Base-by-base conservation (phyloP, 495 filamentous ascomycete species). In the Penicillium parvum region DNA sequence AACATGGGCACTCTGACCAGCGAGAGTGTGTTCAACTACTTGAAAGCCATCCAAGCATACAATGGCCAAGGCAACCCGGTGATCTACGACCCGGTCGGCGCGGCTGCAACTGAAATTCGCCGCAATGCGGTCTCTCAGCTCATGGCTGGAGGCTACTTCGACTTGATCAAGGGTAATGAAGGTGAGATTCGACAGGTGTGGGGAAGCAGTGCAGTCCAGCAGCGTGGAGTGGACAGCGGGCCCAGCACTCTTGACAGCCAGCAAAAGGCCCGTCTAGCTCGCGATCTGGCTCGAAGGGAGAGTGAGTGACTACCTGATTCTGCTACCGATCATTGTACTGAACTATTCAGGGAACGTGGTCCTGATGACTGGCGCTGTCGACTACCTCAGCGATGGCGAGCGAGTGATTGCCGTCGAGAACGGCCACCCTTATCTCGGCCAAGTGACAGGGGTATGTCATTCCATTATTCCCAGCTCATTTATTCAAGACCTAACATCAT, bases 141-240 rank as follows among this genome's bases (percentile, higher is more conserved):
- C n/a, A 68, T 96, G 61, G 71, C 75, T 1, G 75, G 66, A 5
- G 88, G 88, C 21, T 85, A 86, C 56, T 85, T 92, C 48, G 81
- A 86, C 61, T 72, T 96, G 15, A 88, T 98, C 63, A 98, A 96
- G 64, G 92, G 92, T 18, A 98, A 98, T 58, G 90, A 94, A 61
- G 81, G 82, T 36, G 92, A 98, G 63, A 91, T 98, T 43, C 66
- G 72, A 20, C 81, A 84, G n/a, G 77, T 90, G 1, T 76, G 75
- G 39, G 75, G 73, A 22, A 71, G 68, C 40, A 65, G 52, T 33
- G 52, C 47, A 3, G 66, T 69, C n/a, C 78, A 82, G 44, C 90
- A 95, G 61, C 80, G 84, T 9, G 92, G 92, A 19, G 92, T 96
- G n/a, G 92, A 96, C 58, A 85, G 81, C 55, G 79, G 81, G 9